Conservation (phyloP, 345 rosid species). For the Hevea brasiliensis region DNA sequence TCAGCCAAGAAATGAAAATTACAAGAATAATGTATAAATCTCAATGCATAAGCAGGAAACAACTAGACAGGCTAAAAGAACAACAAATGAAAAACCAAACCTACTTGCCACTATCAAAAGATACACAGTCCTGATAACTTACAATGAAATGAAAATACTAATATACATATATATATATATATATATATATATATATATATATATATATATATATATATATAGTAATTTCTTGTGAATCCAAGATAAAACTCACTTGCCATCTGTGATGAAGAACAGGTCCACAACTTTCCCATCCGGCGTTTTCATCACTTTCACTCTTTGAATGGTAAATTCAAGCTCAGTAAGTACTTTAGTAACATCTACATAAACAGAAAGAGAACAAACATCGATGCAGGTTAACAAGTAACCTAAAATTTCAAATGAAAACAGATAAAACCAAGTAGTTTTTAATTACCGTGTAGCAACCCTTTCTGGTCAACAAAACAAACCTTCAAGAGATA, state of each 20-base stretch:
- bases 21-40: no score
- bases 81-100: neutral
- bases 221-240: neutral
- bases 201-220: no score
- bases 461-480: constrained; percentile 27
- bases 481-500: constrained; percentile 31
- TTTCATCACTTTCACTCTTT: constrained; percentile 34
- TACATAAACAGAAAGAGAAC: neutral
- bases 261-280: constrained; percentile 33
- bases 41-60: neutral
- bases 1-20: neutral
- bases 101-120: no score
- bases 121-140: no score
- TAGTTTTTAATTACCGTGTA: constrained; percentile 17
- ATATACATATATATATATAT: no score
- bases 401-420: neutral
- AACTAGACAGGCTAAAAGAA: neutral
- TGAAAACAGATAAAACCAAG: neutral
- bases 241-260: constrained; percentile 21
- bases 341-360: constrained; percentile 32
- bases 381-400: neutral
- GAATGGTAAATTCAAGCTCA: constrained; percentile 31
- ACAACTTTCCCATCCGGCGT: constrained; percentile 32
- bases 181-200: no score
- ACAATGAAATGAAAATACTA: no score